Percentiles rank a stretch among this genome's conserved stretches.
phyloP scores from a whole-genome alignment of 169 alveolate genomes.

The Cryptosporidium parvum region DNA sequence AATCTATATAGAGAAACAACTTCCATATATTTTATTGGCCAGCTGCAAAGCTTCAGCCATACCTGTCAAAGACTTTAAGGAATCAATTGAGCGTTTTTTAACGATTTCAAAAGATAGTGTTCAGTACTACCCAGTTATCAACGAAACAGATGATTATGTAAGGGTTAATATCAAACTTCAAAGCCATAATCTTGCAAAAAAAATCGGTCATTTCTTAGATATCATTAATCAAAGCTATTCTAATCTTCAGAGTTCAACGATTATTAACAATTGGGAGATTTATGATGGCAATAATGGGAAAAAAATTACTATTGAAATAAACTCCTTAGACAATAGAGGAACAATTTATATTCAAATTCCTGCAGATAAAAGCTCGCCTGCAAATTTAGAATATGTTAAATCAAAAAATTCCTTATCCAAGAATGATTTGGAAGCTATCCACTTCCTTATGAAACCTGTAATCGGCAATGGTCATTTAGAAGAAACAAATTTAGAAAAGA shows the following conservation, averaged over 20 bases:
- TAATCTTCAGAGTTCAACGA: constrained; percentile 4
- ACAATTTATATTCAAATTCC: constrained; percentile 30
- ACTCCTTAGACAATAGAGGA: neutral
- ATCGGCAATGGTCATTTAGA: neutral
- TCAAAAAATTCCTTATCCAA: neutral
- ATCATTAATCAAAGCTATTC: constrained; percentile 21
- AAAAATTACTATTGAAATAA: constrained; percentile 17
- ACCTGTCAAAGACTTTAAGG: constrained; percentile 7
- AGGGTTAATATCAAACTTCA: constrained; percentile 5
- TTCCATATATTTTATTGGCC: neutral
- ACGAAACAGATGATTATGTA: neutral
- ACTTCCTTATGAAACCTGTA: constrained; percentile 16
- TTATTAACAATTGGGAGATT: constrained; percentile 30
- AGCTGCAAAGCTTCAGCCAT: constrained; percentile 24
- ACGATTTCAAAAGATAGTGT: neutral
- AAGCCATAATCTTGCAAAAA: neutral
- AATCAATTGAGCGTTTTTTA: constrained; percentile 3
- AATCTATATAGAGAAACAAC: neutral
- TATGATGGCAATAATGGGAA: constrained; percentile 18
- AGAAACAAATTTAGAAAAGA: neutral
- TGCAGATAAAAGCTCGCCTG: neutral
- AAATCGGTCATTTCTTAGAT: constrained; percentile 1
- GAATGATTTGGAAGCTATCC: constrained; percentile 29
- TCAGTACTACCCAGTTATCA: neutral
- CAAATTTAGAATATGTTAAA: constrained; percentile 37